A percentile compares a stretch with the other conserved stretches of the same genome.
These are phyloP conservation scores for Mrakia frigida DNA, from an alignment of 768 basidiomycete species.

Conservation along the genomic window DNA sequence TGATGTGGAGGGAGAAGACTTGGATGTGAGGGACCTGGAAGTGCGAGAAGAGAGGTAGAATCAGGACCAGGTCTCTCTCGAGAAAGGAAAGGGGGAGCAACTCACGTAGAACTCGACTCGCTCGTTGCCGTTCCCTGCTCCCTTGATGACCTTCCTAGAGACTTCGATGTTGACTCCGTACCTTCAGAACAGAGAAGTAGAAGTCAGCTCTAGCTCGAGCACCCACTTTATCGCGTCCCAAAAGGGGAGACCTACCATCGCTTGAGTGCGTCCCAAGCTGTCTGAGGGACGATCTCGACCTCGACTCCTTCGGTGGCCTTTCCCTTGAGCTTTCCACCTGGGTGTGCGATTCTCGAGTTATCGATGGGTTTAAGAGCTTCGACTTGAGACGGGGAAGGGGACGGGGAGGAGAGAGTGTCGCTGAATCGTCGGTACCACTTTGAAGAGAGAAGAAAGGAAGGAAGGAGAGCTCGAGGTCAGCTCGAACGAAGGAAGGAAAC, in stretches of 20 bases:
- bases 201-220: conserved; percentile 45
- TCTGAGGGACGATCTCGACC: conserved; percentile 67
- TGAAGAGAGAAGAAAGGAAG: background rate
- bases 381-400: background rate
- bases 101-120: conserved; percentile 59
- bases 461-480: background rate
- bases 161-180: conserved; percentile 41
- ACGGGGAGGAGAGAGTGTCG: background rate
- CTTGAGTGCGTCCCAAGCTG: conserved; percentile 63
- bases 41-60: background rate
- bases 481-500: background rate
- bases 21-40: conserved; percentile 56
- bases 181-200: conserved; percentile 36
- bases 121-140: conserved; percentile 53
- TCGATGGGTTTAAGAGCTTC: conserved; percentile 58
- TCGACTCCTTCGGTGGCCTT: conserved; percentile 59
- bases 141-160: conserved; percentile 61
- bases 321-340: conserved; percentile 47
- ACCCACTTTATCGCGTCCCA: conserved; percentile 55
- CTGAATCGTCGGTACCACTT: conserved; percentile 32
- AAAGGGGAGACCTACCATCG: conserved; percentile 64
- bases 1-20: conserved; percentile 50
- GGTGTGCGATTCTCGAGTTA: conserved; percentile 61
- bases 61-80: background rate
- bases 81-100: background rate